phyloP scores from a whole-genome alignment of 164 flowering plant species.

The Tetracentron sinense region DNA sequence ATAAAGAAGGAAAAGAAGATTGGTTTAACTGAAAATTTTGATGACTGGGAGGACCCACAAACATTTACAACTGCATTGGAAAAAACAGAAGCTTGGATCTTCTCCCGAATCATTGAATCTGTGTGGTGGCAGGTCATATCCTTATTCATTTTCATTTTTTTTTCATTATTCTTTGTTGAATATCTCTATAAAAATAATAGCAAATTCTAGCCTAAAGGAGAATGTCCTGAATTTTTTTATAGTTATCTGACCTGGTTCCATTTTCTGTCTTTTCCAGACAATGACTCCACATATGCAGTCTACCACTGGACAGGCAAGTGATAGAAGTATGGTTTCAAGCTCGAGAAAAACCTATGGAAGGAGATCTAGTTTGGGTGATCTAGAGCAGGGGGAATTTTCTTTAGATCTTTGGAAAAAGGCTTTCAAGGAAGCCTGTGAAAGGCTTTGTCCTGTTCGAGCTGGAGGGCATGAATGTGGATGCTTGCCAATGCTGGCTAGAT shows the following conservation, averaged over 20 bases:
- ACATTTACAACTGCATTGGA: conserved; percentile 61
- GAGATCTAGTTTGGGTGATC: conserved; percentile 30
- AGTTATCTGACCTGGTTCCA: no score
- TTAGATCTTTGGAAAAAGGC: conserved; percentile 66
- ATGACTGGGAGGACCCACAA: conserved; percentile 59
- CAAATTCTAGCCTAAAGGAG: no score
- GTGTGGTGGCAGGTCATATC: conserved; percentile 95
- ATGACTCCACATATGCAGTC: conserved; percentile 72
- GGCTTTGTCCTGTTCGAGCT: conserved; percentile 68
- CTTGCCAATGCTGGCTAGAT: conserved; percentile 43
- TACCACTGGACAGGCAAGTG: conserved; percentile 30
- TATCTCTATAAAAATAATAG: no score
- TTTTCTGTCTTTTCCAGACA: conserved; percentile 32
- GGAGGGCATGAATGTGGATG: no score
- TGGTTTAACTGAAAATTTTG: conserved; percentile 16
- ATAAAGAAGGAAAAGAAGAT: conserved; percentile 27
- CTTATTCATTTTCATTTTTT: conserved; percentile 5
- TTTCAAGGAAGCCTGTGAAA: conserved; percentile 64
- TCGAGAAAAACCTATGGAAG: conserved; percentile 26
- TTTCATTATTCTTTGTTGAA: not conserved
- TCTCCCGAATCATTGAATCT: conserved; percentile 78
- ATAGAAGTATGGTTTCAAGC: conserved; percentile 15
- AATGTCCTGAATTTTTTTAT: no score
- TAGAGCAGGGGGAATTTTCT: conserved; percentile 45
- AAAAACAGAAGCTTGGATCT: conserved; percentile 86